These are phyloP conservation scores for Corynascus novoguineensis DNA, from an alignment of 495 filamentous ascomycete species.

Conservation along the genomic window DNA sequence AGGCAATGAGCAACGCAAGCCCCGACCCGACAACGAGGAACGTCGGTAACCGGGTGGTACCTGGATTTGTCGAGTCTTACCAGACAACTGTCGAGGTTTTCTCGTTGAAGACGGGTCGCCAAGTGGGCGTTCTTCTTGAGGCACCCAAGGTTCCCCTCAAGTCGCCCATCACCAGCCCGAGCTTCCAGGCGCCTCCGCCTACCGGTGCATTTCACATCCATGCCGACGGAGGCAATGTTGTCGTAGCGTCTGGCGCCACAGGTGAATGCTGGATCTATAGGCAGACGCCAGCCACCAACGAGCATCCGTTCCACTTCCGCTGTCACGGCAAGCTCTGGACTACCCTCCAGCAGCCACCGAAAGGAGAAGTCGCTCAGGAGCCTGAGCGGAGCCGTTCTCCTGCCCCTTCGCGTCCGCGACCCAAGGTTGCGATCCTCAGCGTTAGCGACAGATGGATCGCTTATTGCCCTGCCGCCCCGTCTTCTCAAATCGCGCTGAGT, in stretches of 20 bases:
- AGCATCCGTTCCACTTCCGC: conserved; percentile 45
- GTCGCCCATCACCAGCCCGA: conserved; percentile 46
- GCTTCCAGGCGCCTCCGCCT: conserved; percentile 56
- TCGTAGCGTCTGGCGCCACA: conserved; percentile 71
- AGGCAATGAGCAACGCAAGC: conserved; percentile 28
- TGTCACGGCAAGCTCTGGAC: conserved; percentile 85
- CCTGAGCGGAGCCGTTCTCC: conserved; percentile 34
- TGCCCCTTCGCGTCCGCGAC: conserved; percentile 34
- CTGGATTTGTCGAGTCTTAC: conserved; percentile 51
- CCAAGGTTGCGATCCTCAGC: conserved; percentile 62
- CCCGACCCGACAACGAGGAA: conserved; percentile 22
- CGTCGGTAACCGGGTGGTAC: conserved; percentile 7
- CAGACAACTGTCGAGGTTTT: conserved; percentile 84
- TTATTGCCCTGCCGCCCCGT: conserved; percentile 68
- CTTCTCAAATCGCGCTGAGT: conserved; percentile 63
- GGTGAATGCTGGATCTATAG: conserved; percentile 80
- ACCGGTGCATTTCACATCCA: conserved; percentile 66
- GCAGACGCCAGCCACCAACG: conserved; percentile 30
- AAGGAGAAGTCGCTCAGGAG: conserved; percentile 45
- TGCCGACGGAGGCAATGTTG: conserved; percentile 58
- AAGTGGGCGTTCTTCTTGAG: conserved; percentile 63
- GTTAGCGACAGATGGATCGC: conserved; percentile 80
- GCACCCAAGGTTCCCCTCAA: conserved; percentile 44
- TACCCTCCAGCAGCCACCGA: conserved; percentile 53
- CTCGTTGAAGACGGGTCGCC: conserved; percentile 63